Evolutionary conservation across 129 eudicot genomes (phyloP).

Genomic region (Heracleum sosnowskyi): DNA sequence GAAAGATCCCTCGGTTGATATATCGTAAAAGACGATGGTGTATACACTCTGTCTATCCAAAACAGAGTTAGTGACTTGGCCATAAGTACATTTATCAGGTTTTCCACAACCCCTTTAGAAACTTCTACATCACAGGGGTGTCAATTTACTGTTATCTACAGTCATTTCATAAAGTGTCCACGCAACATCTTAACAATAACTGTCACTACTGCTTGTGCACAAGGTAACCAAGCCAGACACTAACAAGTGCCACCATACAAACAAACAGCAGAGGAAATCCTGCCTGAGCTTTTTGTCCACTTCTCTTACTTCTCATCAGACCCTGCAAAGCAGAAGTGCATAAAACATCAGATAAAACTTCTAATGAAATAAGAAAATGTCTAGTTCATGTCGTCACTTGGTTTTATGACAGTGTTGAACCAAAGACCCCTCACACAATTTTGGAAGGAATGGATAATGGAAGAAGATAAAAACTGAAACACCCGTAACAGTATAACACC

Average conservation of each 20-base stretch:
- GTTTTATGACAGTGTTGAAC: background rate
- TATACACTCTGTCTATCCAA: background rate
- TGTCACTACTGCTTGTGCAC: background rate
- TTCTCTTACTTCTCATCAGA: slow-evolving; percentile 25
- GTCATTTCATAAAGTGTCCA: background rate
- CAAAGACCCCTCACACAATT: background rate
- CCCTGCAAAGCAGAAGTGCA: slow-evolving; percentile 29
- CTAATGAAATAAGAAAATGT: background rate
- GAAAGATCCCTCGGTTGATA: background rate
- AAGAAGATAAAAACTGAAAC: background rate
- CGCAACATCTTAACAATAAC: background rate
- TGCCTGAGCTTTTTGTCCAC: slow-evolving; percentile 31
- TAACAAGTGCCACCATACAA: slow-evolving; percentile 40
- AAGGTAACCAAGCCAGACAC: slow-evolving; percentile 40
- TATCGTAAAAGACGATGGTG: background rate
- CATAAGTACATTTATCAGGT: background rate
- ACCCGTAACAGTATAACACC: background rate
- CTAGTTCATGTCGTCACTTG: background rate
- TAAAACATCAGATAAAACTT: background rate
- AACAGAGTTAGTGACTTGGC: background rate
- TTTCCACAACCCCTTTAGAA: background rate
- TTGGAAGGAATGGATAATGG: background rate
- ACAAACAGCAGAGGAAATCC: slow-evolving; percentile 50
- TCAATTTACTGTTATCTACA: slow-evolving; percentile 1
- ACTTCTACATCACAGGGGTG: background rate